Conservation (phyloP, 805 yeast species). For the Kodamaea nitidulidarum region DNA sequence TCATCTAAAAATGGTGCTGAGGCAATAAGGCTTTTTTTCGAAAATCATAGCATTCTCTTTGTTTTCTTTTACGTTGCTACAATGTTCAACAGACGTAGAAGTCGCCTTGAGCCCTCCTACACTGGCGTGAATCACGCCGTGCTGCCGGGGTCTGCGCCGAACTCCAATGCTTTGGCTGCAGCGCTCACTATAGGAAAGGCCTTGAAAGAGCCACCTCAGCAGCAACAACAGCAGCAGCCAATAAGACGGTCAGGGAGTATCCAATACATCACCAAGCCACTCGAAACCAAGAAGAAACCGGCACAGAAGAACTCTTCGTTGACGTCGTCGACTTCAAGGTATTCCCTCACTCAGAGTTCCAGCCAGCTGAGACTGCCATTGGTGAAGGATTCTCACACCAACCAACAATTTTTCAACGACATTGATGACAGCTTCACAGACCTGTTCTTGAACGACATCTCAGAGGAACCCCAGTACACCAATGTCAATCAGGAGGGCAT, state of each 20-base stretch:
- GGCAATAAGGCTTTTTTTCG: too few relatives aligned
- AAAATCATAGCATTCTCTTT: neutral
- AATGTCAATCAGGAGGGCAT: conserved; percentile 29
- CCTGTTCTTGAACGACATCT: conserved; percentile 28
- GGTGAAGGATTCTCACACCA: conserved; percentile 6
- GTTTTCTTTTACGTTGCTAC: conserved; percentile 7
- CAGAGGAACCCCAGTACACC: conserved; percentile 24
- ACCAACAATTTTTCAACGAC: conserved; percentile 7
- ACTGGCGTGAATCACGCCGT: conserved; percentile 41
- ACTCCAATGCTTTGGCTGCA: conserved; percentile 40
- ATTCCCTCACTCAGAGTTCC: neutral
- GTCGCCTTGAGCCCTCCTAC: conserved; percentile 33
- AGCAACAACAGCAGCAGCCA: too few relatives aligned
- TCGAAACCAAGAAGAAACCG: conserved; percentile 4
- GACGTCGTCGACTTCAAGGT: neutral
- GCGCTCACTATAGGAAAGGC: conserved; percentile 41
- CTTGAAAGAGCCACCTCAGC: conserved; percentile 16
- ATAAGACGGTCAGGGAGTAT: conserved; percentile 13
- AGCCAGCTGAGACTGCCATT: conserved; percentile 8
- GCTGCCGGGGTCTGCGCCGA: conserved; percentile 32
- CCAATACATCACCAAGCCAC: conserved; percentile 14
- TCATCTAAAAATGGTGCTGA: too few relatives aligned
- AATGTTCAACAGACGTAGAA: conserved; percentile 30
- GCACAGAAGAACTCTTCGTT: neutral
- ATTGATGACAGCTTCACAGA: conserved; percentile 33